These are phyloP conservation scores for Smittium culicis DNA, from an alignment of 371 early-diverging fungal genomes.

Conservation along the genomic window DNA sequence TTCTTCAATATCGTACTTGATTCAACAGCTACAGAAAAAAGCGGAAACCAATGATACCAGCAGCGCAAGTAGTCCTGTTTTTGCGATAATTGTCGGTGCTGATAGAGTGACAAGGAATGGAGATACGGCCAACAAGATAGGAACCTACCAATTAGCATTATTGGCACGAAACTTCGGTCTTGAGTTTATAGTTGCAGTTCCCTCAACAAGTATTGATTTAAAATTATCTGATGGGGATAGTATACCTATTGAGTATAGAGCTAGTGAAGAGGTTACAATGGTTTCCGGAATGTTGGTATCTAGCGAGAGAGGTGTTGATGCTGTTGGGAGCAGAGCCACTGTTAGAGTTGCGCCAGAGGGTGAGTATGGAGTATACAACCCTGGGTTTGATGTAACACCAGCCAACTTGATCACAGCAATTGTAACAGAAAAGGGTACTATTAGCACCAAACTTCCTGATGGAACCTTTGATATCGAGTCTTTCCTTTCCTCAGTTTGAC, in stretches of 20 bases:
- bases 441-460: slow-evolving; percentile 43
- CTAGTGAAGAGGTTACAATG: slow-evolving; percentile 54
- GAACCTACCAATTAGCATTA: too few relatives aligned
- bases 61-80: too few relatives aligned
- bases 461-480: slow-evolving; percentile 35
- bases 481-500: too few relatives aligned
- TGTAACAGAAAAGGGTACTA: slow-evolving; percentile 84
- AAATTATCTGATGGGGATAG: slow-evolving; percentile 45
- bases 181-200: slow-evolving; percentile 88
- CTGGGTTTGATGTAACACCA: slow-evolving; percentile 91
- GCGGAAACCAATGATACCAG: too few relatives aligned
- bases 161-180: slow-evolving; percentile 71
- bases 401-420: slow-evolving; percentile 73
- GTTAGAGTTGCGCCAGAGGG: slow-evolving; percentile 71
- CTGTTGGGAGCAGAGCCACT: slow-evolving; percentile 20
- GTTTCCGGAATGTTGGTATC: neutral
- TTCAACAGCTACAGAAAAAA: too few relatives aligned
- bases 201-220: slow-evolving; percentile 82
- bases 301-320: neutral
- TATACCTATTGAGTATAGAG: slow-evolving; percentile 80
- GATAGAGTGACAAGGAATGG: too few relatives aligned
- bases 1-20: too few relatives aligned
- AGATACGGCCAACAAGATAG: too few relatives aligned
- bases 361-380: slow-evolving; percentile 79
- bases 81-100: too few relatives aligned